Conservation (phyloP, 495 filamentous ascomycete genomes). For the Mytilinidion resinicola region DNA sequence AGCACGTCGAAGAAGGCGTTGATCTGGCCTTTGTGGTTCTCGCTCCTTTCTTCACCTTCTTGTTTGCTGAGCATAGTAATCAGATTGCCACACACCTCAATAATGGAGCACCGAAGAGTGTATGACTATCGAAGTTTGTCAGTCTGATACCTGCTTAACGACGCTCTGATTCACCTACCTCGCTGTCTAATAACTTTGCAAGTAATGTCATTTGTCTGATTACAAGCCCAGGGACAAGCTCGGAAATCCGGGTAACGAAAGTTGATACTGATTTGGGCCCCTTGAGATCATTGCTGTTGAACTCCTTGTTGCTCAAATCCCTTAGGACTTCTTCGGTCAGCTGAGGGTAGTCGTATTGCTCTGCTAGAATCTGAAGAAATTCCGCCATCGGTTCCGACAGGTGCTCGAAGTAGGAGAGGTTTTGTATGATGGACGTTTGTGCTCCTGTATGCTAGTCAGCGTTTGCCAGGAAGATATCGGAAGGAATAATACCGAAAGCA, state of each 20-base stretch:
- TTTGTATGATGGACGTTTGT: conserved; percentile 96
- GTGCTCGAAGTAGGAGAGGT: conserved; percentile 96
- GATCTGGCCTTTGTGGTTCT: conserved; percentile 87
- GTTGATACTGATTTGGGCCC: conserved; percentile 98
- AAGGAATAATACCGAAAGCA: conserved; percentile 69
- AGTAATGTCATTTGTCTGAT: conserved; percentile 96
- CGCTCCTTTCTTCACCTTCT: conserved; percentile 65
- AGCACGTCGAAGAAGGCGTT: conserved; percentile 95
- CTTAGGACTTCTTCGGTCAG: conserved; percentile 85
- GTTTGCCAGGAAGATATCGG: too few species aligned
- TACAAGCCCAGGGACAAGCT: conserved; percentile 81
- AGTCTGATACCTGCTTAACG: conserved; percentile 2
- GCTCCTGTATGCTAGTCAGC: conserved; percentile 53
- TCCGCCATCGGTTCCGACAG: conserved; percentile 98
- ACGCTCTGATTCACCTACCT: conserved; percentile 45
- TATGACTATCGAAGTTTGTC: conserved; percentile 59
- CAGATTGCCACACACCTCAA: conserved; percentile 98
- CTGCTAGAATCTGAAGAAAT: conserved; percentile 88
- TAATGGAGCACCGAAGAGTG: conserved; percentile 83
- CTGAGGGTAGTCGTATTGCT: conserved; percentile 98
- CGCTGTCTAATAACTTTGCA: conserved; percentile 89
- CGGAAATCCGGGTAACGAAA: conserved; percentile 94
- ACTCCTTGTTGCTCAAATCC: conserved; percentile 95
- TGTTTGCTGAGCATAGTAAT: conserved; percentile 84
- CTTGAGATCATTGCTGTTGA: conserved; percentile 89